Evolutionary conservation across 768 basidiomycete genomes (phyloP).

Genomic region (Termitomyces sp.): DNA sequence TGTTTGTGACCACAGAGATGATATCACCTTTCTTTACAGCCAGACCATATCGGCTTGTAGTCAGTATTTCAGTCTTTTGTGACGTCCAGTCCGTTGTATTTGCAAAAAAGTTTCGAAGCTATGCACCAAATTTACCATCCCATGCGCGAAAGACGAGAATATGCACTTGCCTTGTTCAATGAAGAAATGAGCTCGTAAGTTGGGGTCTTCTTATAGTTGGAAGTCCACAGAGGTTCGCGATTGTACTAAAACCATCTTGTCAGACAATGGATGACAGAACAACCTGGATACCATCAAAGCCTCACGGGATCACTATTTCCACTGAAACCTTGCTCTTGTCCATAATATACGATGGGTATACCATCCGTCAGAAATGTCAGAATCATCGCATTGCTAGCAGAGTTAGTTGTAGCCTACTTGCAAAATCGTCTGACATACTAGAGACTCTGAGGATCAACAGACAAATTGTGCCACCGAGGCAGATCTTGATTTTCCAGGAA

Average conservation of each 20-base stretch:
- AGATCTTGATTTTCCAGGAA: constrained; percentile 80
- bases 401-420: background rate
- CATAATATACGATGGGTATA: constrained; percentile 81
- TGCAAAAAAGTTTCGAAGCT: constrained; percentile 64
- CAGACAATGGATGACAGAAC: background rate
- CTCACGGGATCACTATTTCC: constrained; percentile 63
- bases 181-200: constrained; percentile 52
- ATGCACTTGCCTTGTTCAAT: constrained; percentile 47
- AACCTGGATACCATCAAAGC: background rate
- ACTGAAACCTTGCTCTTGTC: constrained; percentile 68
- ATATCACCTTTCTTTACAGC: constrained; percentile 61
- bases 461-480: constrained; percentile 66
- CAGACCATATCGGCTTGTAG: constrained; percentile 43
- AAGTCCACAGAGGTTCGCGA: constrained; percentile 72
- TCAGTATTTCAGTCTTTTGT: constrained; percentile 45
- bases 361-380: constrained; percentile 76
- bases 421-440: constrained; percentile 35
- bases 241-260: constrained; percentile 42
- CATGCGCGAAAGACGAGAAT: background rate
- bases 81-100: constrained; percentile 51
- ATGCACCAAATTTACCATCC: background rate
- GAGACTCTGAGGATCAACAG: constrained; percentile 67
- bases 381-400: constrained; percentile 61
- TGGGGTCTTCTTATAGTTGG: constrained; percentile 52
- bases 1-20: constrained; percentile 59